Conservation (phyloP, 2,329 filamentous ascomycete species). For the Monilinia aucupariae region DNA sequence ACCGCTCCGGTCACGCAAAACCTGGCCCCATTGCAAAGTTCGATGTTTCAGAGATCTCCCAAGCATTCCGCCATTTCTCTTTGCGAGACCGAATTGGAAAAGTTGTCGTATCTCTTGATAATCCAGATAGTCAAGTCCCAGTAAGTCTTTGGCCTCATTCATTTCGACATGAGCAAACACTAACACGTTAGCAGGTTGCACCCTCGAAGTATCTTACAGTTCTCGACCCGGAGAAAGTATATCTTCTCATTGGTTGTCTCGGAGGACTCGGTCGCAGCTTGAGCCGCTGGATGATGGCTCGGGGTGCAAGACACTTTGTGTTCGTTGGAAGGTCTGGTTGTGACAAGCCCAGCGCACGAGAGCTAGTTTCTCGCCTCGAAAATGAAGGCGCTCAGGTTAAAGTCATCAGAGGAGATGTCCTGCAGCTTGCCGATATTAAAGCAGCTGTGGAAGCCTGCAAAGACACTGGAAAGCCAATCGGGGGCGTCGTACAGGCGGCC, state of each 20-base stretch:
- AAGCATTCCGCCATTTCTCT: background rate
- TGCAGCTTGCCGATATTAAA: slow-evolving; percentile 14
- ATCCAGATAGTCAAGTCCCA: background rate
- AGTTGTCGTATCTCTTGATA: background rate
- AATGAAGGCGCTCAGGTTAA: background rate
- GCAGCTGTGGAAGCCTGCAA: slow-evolving; percentile 3
- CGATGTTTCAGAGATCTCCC: background rate
- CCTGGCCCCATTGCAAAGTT: too few species aligned
- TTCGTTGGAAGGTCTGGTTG: slow-evolving; percentile 37
- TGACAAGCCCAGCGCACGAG: slow-evolving; percentile 29
- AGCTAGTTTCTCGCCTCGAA: slow-evolving; percentile 1
- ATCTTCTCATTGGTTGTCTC: slow-evolving; percentile 20
- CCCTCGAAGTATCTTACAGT: background rate
- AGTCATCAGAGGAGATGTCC: slow-evolving; percentile 24
- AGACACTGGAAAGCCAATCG: slow-evolving; percentile 14
- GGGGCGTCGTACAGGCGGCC: slow-evolving; percentile 30
- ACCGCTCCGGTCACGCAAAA: too few species aligned
- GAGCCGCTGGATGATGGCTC: slow-evolving; percentile 16
- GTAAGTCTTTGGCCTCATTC: background rate
- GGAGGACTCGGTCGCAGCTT: slow-evolving; percentile 21
- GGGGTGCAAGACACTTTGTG: slow-evolving; percentile 30
- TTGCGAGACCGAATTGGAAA: background rate
- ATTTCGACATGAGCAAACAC: background rate
- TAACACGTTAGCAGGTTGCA: background rate
- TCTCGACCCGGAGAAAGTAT: slow-evolving; percentile 22